Evolutionary conservation across 164 flowering plant genomes (phyloP), one percentile per base, ranked within the genome.

Genomic region (Magnolia kwangsiensis): DNA sequence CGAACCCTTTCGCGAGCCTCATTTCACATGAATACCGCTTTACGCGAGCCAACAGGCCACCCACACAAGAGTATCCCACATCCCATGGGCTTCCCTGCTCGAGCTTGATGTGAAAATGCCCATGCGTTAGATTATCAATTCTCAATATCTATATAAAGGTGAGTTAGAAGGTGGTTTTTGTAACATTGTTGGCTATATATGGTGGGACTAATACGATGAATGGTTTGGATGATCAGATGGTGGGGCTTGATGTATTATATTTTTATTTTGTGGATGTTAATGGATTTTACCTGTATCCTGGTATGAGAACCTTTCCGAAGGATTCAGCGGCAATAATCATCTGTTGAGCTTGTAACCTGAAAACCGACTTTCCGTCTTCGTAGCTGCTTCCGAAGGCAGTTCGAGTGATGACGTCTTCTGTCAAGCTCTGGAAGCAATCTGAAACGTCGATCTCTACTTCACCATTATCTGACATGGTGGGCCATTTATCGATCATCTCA

Each of bases 401-500:
- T 67, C 91, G 65, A 0, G 96, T 90, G 14, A 95, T 90, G 19
- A 90, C 88, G 5, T 95, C 96, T 82, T 92, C 97, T 0, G 89
- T 88, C 31, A 93, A 78, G 49, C 75, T 86, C 29, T 90, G 90
- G 72, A 88, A 93, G 86, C 92, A 89, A 29, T 91, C 90, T 0
- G 93, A 90, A 0, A 93, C 94, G 71, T 96, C 99, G 7, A 96
- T 81, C 51, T 96, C 99, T 0, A 90, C 86, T 80, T 92, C 93
- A 2, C 86, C 93, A 1, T 84, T 77, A 16, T 74, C 80, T 64
- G 86, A 78, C 86, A 78, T 81, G 63, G 73, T 82, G 13, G 84
- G 50, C 97, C 93, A 90, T 49, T 85, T 87, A 21, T 87, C 94
- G 78, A 91, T 45, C 98, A 93, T 91, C 16, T 89, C 89, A 9